Base-by-base conservation (phyloP, 106 monocot genomes). In the Dendrobium catenatum region DNA sequence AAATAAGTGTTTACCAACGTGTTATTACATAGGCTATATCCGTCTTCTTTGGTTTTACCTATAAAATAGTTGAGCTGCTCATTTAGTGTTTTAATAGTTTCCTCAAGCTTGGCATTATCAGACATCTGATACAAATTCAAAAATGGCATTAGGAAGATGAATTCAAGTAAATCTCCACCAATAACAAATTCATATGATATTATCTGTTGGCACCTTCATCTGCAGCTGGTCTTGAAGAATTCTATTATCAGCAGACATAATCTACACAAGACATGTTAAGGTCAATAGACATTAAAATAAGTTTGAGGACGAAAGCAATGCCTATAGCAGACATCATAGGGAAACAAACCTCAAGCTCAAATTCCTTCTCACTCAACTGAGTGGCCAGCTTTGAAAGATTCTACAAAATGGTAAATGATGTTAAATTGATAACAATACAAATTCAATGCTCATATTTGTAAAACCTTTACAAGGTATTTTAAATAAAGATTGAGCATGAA, bases 191-290 rank as follows among this genome's bases (percentile, higher is more conserved):
- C 19, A 31, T 49, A 78, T 26, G 19, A 2, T 42, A 24, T 44
- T 26, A 27, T 47, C 40, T 43, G 46, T 72, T 77, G 85, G 31
- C 73, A 98, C 98, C 98, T 98, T 98, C 77, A 84, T 80, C 83
- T 98, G 98, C 8, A 95, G 91, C 80, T 95, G 95, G 72, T 95
- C 95, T 87, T 86, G 93, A 77, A 99, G 93, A 87, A 95, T 86
- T 77, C 99, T 87, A 82, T 99, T 99, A 82, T 99, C 99, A n/a
- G 99, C 95, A 70, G 91, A 91, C 88, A 89, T 95, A 64, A 95
- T 93, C 95, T 99, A 73, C 13, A 68, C 5, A 88, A 78, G 33
- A 44, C 33, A 56, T 55, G 54, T 67, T 24, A 78, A 72, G 24
- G 42, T 54, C 6, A 64, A 73, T 19, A 85, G 22, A 29, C 81